Evolutionary conservation across 2,329 filamentous ascomycete genomes (phyloP), one percentile per base, ranked within the genome.

Genomic region (Arthroderma sp.): DNA sequence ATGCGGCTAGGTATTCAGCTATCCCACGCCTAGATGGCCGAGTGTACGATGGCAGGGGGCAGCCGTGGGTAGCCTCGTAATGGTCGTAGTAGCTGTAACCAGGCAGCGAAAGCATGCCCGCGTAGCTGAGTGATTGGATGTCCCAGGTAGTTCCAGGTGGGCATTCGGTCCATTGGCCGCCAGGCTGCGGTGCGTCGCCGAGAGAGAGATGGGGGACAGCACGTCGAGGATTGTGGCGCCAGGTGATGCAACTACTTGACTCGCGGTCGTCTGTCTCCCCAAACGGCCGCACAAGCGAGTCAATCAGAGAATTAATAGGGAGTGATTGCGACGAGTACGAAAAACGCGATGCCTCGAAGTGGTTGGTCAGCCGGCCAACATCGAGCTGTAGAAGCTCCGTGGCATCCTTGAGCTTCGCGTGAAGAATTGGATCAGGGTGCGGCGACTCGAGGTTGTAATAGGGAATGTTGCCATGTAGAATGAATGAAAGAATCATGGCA

Each of bases 301-400:
- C 81, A 6, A 83, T 71, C 17, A 84, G 72, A 11, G 79, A 79
- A 62, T 84, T 83, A 56, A 83, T 71, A 0, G 80, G 80, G 2
- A 83, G 71, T 2, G 81, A 80, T 62, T 83, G 80, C 0, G 78
- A 81, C 39, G 81, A 83, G 69, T 84, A 83, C 5, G 79, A 79
- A 43, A 83, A 72, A 1, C 77, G 77, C 0, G 80, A 81, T 1
- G 77, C 76, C 7, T 69, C 70, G 62, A 84, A 83, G 65, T 83
- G 81, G 13, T 77, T 76, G 25, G 80, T 81, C 37, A 82, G 69
- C 55, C 75, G 61, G 43, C 74, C 61, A 63, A 77, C 64, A 67
- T 79, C 66, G 66, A 71, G 64, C 55, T 77, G 68, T 11, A 82
- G 73, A 2, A 82, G 70, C 52, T 75, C 73, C 4, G 75, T 71